Evolutionary conservation across 352 stramenopile species (phyloP).

Genomic region (Phytophthora meadii): DNA sequence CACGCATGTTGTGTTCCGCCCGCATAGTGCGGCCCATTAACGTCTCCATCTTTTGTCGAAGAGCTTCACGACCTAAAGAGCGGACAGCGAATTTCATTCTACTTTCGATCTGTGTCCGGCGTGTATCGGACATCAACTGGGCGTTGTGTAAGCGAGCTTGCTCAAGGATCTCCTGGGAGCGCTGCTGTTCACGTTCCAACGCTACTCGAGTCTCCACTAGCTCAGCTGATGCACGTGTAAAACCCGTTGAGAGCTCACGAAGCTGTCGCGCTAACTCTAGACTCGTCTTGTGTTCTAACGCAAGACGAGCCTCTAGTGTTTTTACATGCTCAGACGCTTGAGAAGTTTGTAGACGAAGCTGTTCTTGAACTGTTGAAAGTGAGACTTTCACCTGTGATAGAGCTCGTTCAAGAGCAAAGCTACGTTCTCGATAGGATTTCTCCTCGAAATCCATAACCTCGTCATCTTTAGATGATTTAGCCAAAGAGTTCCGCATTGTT

Average conservation of each 20-base stretch:
- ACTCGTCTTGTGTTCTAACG: constrained; percentile 59
- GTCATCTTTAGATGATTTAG: constrained; percentile 12
- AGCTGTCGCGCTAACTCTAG: constrained; percentile 58
- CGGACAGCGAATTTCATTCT: constrained; percentile 63
- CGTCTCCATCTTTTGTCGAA: constrained; percentile 69
- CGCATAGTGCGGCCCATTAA: constrained; percentile 55
- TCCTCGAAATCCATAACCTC: constrained; percentile 40
- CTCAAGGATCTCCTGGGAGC: constrained; percentile 40
- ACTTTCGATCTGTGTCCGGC: constrained; percentile 56
- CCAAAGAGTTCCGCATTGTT: constrained; percentile 12
- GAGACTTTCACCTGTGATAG: constrained; percentile 51
- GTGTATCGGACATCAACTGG: constrained; percentile 61
- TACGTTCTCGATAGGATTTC: constrained; percentile 54
- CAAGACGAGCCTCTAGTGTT: constrained; percentile 53
- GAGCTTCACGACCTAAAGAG: constrained; percentile 67
- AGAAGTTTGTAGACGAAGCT: constrained; percentile 37
- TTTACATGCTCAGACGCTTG: constrained; percentile 44
- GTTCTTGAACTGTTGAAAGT: constrained; percentile 39
- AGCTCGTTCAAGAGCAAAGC: constrained; percentile 62
- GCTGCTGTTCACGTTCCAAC: constrained; percentile 54
- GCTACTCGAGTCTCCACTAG: constrained; percentile 58
- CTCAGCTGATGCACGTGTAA: constrained; percentile 49
- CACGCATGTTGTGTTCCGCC: constrained; percentile 63
- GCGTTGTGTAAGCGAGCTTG: constrained; percentile 55
- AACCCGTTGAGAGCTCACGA: constrained; percentile 51